phyloP scores from a whole-genome alignment of 305 asterid genomes.

The Rubia peregrina region DNA sequence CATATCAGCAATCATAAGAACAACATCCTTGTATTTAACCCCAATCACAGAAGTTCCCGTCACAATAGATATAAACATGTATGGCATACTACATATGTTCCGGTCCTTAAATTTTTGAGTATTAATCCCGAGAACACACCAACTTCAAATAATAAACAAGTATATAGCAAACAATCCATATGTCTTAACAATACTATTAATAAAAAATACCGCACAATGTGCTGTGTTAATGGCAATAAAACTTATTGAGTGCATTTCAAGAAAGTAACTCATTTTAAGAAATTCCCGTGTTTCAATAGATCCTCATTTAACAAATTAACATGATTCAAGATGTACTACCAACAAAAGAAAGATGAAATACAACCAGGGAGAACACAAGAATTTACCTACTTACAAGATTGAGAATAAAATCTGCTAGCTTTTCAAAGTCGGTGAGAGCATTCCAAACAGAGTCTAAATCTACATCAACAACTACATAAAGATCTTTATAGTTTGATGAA shows the following conservation, averaged over 20 bases:
- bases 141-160: no score
- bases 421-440: conserved; percentile 87
- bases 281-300: no score
- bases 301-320: background rate
- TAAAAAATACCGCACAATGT: no score
- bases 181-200: no score
- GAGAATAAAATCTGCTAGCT: conserved; percentile 85
- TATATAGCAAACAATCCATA: no score
- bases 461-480: conserved; percentile 41
- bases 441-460: conserved; percentile 67
- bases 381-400: conserved; percentile 78
- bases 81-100: no score
- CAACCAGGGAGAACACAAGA: background rate
- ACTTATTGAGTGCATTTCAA: no score
- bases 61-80: background rate
- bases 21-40: background rate
- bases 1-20: conserved; percentile 24
- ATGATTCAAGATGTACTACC: background rate
- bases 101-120: no score
- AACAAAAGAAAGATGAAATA: background rate
- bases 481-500: no score
- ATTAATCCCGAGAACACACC: no score
- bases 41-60: background rate
- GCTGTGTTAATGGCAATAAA: background rate
- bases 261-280: no score